Evolutionary conservation across 2,329 filamentous ascomycete species (phyloP), one percentile per base, ranked within the genome.

Genomic region (Aspergillus floridensis): DNA sequence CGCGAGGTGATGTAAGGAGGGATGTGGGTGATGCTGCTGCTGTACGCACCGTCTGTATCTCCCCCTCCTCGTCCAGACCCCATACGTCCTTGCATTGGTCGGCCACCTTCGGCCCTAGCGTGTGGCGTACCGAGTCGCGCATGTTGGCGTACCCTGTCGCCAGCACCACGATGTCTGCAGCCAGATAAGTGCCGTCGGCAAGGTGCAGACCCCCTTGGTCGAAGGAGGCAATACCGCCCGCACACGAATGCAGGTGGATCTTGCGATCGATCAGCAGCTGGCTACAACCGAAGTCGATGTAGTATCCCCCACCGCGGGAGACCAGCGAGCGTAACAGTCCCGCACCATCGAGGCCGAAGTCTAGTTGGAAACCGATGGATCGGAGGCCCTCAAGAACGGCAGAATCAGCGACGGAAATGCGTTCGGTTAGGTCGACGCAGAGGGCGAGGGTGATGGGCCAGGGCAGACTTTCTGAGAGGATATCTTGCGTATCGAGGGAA

Each of bases 21-120:
- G 26, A 29, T 3, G 7, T 29, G 26, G 26, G 26, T 29, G 8
- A 29, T 29, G 7, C 7, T 29, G 7, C 26, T 29, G 26, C 26
- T 8, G 26, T 29, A 22, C 56, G 32, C n/a, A 57, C 50, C 11
- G 57, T 41, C 8, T 49, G n/a, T 10, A 59, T 50, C 16, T 59
- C 57, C 8, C 57, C 57, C n/a, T 56, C n/a, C 5, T 53, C 26
- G 32, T 59, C 57, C 48, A 59, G 14, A 12, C 24, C 57, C 57
- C 52, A 59, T 12, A 35, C 53, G 12, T 48, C 14, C 21, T 49
- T 19, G 7, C 47, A 35, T 10, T 46, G 56, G 11, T 41, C 31
- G 12, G 56, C 56, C 24, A 58, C 56, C 2, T 19, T 4, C 2
- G 22, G 26, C 14, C 56, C 56, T 2, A 58, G 46, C 11, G 53